A percentile compares a stretch with the other conserved stretches of the same genome.
Conservation (phyloP, 108 stramenopile species). For the Pinguiococcus pyrenoidosus region DNA sequence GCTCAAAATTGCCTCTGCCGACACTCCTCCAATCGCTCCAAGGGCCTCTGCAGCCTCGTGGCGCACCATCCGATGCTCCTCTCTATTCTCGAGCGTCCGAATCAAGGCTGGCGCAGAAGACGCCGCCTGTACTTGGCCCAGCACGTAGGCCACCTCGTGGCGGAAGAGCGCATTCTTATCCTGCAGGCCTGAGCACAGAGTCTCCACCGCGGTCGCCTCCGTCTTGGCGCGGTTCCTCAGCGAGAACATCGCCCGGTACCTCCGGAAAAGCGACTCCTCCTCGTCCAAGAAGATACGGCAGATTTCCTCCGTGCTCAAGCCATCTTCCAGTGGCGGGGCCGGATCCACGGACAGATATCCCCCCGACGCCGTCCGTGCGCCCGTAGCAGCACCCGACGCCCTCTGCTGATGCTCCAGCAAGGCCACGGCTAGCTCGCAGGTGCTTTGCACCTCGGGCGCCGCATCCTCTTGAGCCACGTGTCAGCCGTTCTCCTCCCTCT, state of each 20-base stretch:
- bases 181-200: constrained; percentile 61
- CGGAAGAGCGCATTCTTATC: constrained; percentile 65
- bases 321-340: constrained; percentile 15
- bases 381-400: constrained; percentile 28
- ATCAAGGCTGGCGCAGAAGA: constrained; percentile 58
- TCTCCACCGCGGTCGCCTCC: constrained; percentile 56
- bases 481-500: no score
- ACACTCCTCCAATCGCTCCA: constrained; percentile 37
- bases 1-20: constrained; percentile 11
- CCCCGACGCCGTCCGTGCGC: constrained; percentile 27
- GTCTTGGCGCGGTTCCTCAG: constrained; percentile 74
- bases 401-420: constrained; percentile 51
- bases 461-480: not conserved
- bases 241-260: constrained; percentile 95
- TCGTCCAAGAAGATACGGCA: constrained; percentile 55
- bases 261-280: constrained; percentile 57
- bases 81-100: constrained; percentile 42
- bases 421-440: constrained; percentile 70
- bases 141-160: constrained; percentile 97
- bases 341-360: constrained; percentile 37
- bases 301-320: constrained; percentile 40
- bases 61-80: constrained; percentile 77
- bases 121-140: constrained; percentile 89
- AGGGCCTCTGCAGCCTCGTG: constrained; percentile 61
- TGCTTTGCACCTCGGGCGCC: constrained; percentile 66